phyloP scores from a whole-genome alignment of 805 yeast genomes.

The Ogataea dorogensis region DNA sequence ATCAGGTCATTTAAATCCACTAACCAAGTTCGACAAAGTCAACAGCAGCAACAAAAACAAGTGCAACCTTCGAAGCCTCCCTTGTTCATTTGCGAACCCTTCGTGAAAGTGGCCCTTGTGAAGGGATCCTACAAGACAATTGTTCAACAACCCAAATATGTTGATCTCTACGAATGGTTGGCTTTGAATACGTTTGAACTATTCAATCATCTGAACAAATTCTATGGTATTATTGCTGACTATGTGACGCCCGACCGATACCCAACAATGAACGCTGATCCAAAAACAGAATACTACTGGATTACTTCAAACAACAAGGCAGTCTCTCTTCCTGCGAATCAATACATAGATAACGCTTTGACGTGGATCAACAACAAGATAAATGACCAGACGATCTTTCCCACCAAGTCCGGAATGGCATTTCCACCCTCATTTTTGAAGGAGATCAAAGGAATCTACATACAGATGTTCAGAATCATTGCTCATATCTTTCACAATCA shows the following conservation, averaged over 20 bases:
- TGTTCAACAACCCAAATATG: slow-evolving; percentile 92
- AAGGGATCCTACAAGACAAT: slow-evolving; percentile 96
- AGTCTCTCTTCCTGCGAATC: slow-evolving; percentile 84
- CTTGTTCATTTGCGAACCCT: slow-evolving; percentile 86
- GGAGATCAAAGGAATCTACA: slow-evolving; percentile 81
- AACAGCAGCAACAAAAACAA: slow-evolving; percentile 26
- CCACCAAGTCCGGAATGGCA: slow-evolving; percentile 85
- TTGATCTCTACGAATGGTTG: slow-evolving; percentile 93
- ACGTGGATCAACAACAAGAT: slow-evolving; percentile 87
- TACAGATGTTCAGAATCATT: slow-evolving; percentile 92
- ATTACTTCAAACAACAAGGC: slow-evolving; percentile 68
- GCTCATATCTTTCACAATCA: slow-evolving; percentile 95
- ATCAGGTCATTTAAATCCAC: slow-evolving; percentile 31
- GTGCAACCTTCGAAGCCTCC: slow-evolving; percentile 39
- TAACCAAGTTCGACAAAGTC: slow-evolving; percentile 26
- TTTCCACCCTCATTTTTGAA: slow-evolving; percentile 83
- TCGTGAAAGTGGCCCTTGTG: slow-evolving; percentile 88
- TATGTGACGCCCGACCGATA: slow-evolving; percentile 86
- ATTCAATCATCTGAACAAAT: slow-evolving; percentile 79
- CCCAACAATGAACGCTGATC: slow-evolving; percentile 96
- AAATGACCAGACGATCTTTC: slow-evolving; percentile 86
- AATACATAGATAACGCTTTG: slow-evolving; percentile 87
- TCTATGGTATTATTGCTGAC: slow-evolving; percentile 87
- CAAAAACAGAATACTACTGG: slow-evolving; percentile 89
- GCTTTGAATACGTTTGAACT: slow-evolving; percentile 91